Base-by-base conservation (phyloP, 139 green algal species). In the Astrephomene gubernaculifera region DNA sequence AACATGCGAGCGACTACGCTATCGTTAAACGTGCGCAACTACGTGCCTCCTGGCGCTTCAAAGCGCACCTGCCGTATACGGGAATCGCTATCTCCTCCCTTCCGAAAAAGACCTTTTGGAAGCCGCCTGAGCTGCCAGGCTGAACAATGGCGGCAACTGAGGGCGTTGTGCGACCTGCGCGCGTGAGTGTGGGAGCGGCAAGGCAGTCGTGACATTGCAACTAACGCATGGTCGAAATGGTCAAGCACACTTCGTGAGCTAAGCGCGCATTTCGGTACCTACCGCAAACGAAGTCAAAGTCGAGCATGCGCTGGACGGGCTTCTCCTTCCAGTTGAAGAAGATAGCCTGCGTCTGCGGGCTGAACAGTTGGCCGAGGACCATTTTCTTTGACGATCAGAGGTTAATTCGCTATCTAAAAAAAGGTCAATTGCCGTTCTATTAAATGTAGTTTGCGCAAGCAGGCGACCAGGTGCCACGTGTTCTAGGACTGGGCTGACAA, bases 51-150 rank as follows among this genome's bases (percentile, higher is more conserved):
- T n/a, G n/a, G n/a, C n/a, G n/a, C n/a, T n/a, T n/a, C n/a, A n/a
- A n/a, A n/a, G n/a, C 72, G 49, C 64, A 94, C 92, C 87, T 94
- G 84, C 92, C 91, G 45, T 95, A 94, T 22, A 96, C 87, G 14
- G 94, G 94, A 65, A 98, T 96, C 17, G 96, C 96, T 31, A 98
- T 92, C 90, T 98, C 96, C 31, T 95, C 92, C 49, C 92, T 90
- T 10, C 96, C 96, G 74, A 98, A 98, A 72, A 98, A 98, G 12
- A 98, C 79, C 86, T 99, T 99, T 19, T 98, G 94, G 81, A 98
- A 98, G 65, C 92, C 92, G n/a, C 92, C 94, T 22, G 86, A 84
- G 43, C 89, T 94, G 7, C 96, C 96, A 22, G 96, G 96, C 81
- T 93, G 89, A 27, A 99, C 92, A 27, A 99, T 91, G 53, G 90